Evolutionary conservation across 2,329 filamentous ascomycete genomes (phyloP), one percentile per base, ranked within the genome.

Genomic region (Bipolaris victoriae): DNA sequence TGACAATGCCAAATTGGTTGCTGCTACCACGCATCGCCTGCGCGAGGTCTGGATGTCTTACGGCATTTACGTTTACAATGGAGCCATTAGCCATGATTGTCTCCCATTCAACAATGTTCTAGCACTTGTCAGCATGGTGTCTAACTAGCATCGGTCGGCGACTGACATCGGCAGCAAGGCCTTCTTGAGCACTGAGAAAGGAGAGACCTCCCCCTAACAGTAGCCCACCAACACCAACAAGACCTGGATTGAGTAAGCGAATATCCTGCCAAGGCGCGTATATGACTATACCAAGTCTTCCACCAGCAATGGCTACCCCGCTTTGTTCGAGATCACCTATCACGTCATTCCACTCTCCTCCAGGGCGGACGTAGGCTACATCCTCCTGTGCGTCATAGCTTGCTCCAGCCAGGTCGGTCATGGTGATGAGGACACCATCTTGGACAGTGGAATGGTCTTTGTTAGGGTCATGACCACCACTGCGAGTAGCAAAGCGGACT

Each of bases 311-410:
- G 9, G 76, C 70, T 16, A 77, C 72, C 5, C 75, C 74, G 20
- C 69, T 62, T 16, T 70, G 59, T n/a, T 71, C 71, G 26, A 79
- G 62, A 5, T 68, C 64, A 2, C 68, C 64, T 39, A 77, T 70
- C 4, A 78, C 76, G 55, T 78, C 73, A 50, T 77, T 76, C 76
- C 76, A 79, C 55, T 77, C 71, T 22, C 76, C 76, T 26, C 77
- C 76, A 1, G 76, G 76, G 52, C 73, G 76, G 15, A 79, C 74
- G 49, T 70, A 73, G 3, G 78, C 76, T 10, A 78, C 60, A 26
- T 62, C 60, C n/a, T 70, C 73, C 6, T 55, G 60, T 2, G 65
- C 66, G 45, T 76, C 74, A 35, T 76, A 77, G 15, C 67, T 76
- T 13, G 72, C 71, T 22, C 74, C 77, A 13, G 58, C 62, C 49